Evolutionary conservation across 208 protist genomes (phyloP).

Genomic region (Trypanosoma caninum): DNA sequence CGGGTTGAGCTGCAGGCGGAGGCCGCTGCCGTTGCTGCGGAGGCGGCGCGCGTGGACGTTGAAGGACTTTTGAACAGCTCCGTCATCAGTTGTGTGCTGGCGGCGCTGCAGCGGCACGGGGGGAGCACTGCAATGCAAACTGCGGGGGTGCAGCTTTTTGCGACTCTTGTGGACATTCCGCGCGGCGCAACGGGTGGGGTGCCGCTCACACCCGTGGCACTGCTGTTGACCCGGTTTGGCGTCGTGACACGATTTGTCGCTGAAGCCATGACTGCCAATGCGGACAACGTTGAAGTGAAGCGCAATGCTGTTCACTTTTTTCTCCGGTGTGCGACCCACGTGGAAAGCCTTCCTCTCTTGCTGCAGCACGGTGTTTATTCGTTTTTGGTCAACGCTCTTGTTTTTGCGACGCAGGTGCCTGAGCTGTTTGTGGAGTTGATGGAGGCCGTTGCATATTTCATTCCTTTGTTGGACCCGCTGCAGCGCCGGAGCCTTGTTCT

Average conservation of each 20-base stretch:
- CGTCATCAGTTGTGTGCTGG: constrained; percentile 35
- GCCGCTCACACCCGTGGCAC: constrained; percentile 23
- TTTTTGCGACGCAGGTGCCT: background rate
- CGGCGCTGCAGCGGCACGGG: constrained; percentile 33
- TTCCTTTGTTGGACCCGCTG: constrained; percentile 44
- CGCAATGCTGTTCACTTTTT: constrained; percentile 39
- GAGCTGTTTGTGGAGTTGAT: constrained; percentile 35
- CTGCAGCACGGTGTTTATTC: constrained; percentile 42
- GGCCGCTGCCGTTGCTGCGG: constrained; percentile 15
- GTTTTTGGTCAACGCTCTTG: constrained; percentile 24
- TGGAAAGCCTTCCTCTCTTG: constrained; percentile 29
- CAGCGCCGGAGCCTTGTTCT: constrained; percentile 51
- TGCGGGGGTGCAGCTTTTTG: constrained; percentile 35
- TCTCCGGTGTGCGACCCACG: constrained; percentile 34
- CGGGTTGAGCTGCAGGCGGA: constrained; percentile 10
- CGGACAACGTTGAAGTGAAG: constrained; percentile 32
- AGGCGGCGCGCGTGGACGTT: constrained; percentile 20
- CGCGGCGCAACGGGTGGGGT: background rate
- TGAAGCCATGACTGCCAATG: constrained; percentile 20
- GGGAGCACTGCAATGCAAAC: constrained; percentile 29
- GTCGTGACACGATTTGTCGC: constrained; percentile 41
- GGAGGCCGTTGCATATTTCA: constrained; percentile 47
- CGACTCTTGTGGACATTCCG: constrained; percentile 35
- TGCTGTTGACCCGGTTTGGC: constrained; percentile 49
- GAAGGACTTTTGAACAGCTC: constrained; percentile 28